A percentile compares a stretch with the other conserved stretches of the same genome.
These are phyloP conservation scores for Micromonas commoda DNA, from an alignment of 139 green algal species.

Conservation along the genomic window DNA sequence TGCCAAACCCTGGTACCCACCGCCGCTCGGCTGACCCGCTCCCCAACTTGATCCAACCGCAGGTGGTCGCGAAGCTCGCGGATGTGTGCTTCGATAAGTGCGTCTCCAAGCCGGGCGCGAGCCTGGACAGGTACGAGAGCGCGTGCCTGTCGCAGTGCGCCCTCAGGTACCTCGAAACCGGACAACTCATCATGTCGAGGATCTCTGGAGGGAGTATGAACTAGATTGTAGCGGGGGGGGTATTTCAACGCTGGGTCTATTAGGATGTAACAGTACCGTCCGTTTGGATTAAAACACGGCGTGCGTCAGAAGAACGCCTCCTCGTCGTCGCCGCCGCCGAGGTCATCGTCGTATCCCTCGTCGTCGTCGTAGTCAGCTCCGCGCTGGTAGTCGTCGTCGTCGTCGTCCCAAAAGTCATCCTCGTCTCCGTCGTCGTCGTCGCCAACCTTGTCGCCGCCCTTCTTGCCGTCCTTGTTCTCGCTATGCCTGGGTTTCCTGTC, in stretches of 20 bases:
- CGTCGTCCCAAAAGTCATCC: background rate
- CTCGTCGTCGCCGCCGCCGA: background rate
- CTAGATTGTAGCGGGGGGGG: background rate
- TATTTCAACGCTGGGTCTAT: background rate
- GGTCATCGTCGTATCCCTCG: constrained; percentile 10
- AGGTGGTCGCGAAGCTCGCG: constrained; percentile 25
- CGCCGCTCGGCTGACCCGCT: too few relatives aligned
- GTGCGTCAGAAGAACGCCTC: constrained; percentile 1
- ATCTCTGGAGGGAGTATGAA: constrained; percentile 14
- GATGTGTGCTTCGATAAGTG: constrained; percentile 38
- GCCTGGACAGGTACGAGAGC: constrained; percentile 8
- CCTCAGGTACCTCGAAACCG: constrained; percentile 32
- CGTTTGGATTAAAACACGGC: background rate
- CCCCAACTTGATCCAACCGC: too few relatives aligned
- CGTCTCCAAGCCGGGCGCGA: background rate
- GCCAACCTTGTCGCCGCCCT: background rate
- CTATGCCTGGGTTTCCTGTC: background rate
- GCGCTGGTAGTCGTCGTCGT: constrained; percentile 14
- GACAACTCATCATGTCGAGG: constrained; percentile 21
- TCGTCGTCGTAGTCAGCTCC: background rate
- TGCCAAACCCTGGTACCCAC: too few relatives aligned
- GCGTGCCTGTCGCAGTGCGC: constrained; percentile 33
- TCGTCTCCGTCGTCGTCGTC: background rate
- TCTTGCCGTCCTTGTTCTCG: background rate
- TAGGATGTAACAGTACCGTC: background rate